A percentile compares a stretch with the other conserved stretches of the same genome.
Evolutionary conservation across 306 rosid genomes (phyloP).

Genomic region (Vigna unguiculata): DNA sequence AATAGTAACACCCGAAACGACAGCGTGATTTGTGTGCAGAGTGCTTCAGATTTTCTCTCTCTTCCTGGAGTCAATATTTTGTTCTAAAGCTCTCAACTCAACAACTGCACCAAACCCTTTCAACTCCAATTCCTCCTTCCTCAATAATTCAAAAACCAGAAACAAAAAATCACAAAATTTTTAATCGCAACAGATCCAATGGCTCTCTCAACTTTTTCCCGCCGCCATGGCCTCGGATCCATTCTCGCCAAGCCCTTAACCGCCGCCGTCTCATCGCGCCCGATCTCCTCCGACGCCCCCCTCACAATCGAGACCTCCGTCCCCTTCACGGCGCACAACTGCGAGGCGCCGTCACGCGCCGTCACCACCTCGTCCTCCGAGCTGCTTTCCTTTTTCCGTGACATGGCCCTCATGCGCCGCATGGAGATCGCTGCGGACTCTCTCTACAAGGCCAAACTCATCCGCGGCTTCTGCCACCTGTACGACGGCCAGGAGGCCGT

Average conservation of each 20-base stretch:
- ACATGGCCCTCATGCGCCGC: constrained; percentile 86
- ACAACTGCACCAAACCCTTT: too few species aligned
- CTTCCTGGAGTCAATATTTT: too few species aligned
- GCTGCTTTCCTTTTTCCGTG: constrained; percentile 70
- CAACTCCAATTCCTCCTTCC: too few species aligned
- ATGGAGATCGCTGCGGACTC: constrained; percentile 99
- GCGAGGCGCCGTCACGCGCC: constrained; percentile 79
- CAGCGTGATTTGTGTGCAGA: too few species aligned
- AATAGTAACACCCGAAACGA: too few species aligned
- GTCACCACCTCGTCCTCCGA: constrained; percentile 69
- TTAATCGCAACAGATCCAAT: constrained; percentile 40
- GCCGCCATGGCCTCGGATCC: constrained; percentile 39
- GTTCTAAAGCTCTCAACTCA: too few species aligned
- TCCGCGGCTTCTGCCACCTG: constrained; percentile 94
- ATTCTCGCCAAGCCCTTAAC: constrained; percentile 57
- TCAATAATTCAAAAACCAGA: too few species aligned
- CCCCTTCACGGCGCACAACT: constrained; percentile 79
- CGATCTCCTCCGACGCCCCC: constrained; percentile 50
- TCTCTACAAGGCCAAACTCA: constrained; percentile 89
- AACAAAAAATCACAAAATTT: too few species aligned
- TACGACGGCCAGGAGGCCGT: constrained; percentile 98
- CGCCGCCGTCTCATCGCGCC: constrained; percentile 52
- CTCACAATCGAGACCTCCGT: constrained; percentile 77
- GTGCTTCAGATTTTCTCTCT: too few species aligned
- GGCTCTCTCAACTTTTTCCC: constrained; percentile 64